These are phyloP conservation scores for Tetrapisispora phaffii DNA, from an alignment of 805 yeast genomes.

Conservation along the genomic window DNA sequence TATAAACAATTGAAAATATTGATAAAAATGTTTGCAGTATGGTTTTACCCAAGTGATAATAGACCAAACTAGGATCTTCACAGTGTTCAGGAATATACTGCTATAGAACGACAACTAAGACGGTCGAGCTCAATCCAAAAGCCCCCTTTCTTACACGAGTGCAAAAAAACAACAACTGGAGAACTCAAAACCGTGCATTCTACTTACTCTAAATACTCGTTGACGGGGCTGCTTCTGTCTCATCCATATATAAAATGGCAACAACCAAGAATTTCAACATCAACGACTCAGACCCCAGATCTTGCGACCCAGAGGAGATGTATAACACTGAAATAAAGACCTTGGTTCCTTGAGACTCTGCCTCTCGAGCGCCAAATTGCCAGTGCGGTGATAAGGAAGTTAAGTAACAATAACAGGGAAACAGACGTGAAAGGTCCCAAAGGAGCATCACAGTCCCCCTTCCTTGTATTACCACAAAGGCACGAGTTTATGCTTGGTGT, in stretches of 20 bases:
- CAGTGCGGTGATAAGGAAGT: slow-evolving; percentile 20
- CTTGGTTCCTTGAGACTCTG: slow-evolving; percentile 33
- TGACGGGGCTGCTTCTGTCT: slow-evolving; percentile 94
- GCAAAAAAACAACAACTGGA: slow-evolving; percentile 9
- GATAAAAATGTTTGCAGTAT: slow-evolving; percentile 79
- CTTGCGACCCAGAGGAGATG: slow-evolving; percentile 29
- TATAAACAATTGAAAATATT: not conserved
- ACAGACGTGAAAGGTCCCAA: slow-evolving; percentile 12
- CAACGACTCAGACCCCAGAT: slow-evolving; percentile 26
- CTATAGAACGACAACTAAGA: slow-evolving; percentile 50
- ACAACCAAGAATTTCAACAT: slow-evolving; percentile 34
- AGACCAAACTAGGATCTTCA: slow-evolving; percentile 79
- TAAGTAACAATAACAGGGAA: slow-evolving; percentile 29
- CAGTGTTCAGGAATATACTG: slow-evolving; percentile 99
- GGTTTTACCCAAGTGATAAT: slow-evolving; percentile 99
- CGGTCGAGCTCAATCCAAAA: slow-evolving; percentile 51
- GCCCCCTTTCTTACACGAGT: not conserved
- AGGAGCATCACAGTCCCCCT: slow-evolving; percentile 21
- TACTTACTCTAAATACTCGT: slow-evolving; percentile 78
- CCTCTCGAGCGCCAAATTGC: slow-evolving; percentile 73
- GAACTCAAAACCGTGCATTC: slow-evolving; percentile 33
- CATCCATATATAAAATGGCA: slow-evolving; percentile 42
- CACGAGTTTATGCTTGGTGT: slow-evolving; percentile 23
- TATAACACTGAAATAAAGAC: slow-evolving; percentile 6
- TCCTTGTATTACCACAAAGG: slow-evolving; percentile 12